These are phyloP conservation scores for Arachnomyces sp. DNA, from an alignment of 2,329 filamentous ascomycete genomes.

Conservation along the genomic window DNA sequence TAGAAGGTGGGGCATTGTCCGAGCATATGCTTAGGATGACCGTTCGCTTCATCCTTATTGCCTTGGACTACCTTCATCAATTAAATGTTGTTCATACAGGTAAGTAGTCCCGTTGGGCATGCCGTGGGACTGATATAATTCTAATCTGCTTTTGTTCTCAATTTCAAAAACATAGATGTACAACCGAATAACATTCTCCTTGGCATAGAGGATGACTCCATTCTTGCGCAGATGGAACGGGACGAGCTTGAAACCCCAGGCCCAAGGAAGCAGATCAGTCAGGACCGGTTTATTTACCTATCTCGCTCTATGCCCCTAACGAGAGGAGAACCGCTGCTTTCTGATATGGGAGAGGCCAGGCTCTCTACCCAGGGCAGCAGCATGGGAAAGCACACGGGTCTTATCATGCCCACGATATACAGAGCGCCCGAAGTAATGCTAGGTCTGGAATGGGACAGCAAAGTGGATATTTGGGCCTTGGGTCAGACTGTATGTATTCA, in stretches of 20 bases:
- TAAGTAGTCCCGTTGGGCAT: too few species aligned
- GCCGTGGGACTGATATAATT: too few species aligned
- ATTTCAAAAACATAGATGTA: background rate
- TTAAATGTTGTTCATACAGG: conserved; percentile 4
- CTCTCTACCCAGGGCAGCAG: too few species aligned
- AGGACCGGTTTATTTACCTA: background rate
- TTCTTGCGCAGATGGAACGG: background rate
- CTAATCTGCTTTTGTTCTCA: background rate
- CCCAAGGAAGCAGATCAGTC: background rate
- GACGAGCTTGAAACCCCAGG: background rate
- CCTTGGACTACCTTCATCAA: conserved; percentile 4
- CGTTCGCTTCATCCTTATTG: conserved; percentile 1
- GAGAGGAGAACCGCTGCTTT: background rate
- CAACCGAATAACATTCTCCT: background rate
- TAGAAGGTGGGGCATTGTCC: background rate
- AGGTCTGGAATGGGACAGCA: background rate
- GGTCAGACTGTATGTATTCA: too few species aligned
- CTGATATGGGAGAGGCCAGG: too few species aligned
- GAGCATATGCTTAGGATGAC: conserved; percentile 1
- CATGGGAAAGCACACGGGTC: conserved; percentile 1
- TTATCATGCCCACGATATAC: background rate
- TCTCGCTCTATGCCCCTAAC: background rate
- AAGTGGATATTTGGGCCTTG: background rate
- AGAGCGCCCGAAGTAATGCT: background rate
- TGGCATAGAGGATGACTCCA: background rate